Percentiles rank a stretch among this genome's conserved stretches.
phyloP scores from a whole-genome alignment of 352 stramenopile genomes.

The Phytophthora ramorum region DNA sequence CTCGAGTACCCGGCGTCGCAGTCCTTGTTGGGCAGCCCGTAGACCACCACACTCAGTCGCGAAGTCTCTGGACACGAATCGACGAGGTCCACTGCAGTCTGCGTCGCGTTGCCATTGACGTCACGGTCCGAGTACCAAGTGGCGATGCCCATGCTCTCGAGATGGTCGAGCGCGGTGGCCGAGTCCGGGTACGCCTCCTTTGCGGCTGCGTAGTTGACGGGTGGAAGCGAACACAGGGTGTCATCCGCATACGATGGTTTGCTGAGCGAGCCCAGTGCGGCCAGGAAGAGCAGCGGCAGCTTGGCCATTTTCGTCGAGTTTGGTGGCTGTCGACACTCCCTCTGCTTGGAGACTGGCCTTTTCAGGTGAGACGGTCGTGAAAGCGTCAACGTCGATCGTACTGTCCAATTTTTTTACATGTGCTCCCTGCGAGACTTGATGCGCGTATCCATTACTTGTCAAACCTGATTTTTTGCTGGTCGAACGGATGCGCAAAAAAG shows the following conservation, averaged over 20 bases:
- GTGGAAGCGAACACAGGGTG: conserved; percentile 58
- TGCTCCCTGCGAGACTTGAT: conserved; percentile 14
- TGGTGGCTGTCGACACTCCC: conserved; percentile 19
- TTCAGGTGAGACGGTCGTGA: conserved; percentile 19
- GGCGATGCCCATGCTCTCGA: conserved; percentile 62
- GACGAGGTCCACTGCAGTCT: conserved; percentile 45
- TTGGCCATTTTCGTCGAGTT: conserved; percentile 8
- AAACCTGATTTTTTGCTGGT: conserved; percentile 21
- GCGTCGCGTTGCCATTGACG: conserved; percentile 41
- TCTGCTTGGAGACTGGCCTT: conserved; percentile 23
- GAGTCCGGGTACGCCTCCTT: conserved; percentile 56
- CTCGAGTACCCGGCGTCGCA: conserved; percentile 64
- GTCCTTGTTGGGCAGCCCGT: conserved; percentile 83
- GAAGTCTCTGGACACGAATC: conserved; percentile 41
- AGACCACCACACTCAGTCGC: conserved; percentile 67
- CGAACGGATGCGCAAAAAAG: conserved; percentile 19
- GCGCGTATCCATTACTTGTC: conserved; percentile 11
- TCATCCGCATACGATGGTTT: conserved; percentile 22
- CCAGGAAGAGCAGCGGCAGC: conserved; percentile 13
- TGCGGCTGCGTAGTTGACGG: conserved; percentile 48
- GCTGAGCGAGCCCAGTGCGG: conserved; percentile 4
- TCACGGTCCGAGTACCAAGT: conserved; percentile 76
- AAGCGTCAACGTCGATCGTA: conserved; percentile 9
- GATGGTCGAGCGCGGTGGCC: conserved; percentile 51
- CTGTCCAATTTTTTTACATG: conserved; percentile 6